These are phyloP conservation scores for Nakazawaea holstii DNA, from an alignment of 805 yeast genomes.

Conservation along the genomic window DNA sequence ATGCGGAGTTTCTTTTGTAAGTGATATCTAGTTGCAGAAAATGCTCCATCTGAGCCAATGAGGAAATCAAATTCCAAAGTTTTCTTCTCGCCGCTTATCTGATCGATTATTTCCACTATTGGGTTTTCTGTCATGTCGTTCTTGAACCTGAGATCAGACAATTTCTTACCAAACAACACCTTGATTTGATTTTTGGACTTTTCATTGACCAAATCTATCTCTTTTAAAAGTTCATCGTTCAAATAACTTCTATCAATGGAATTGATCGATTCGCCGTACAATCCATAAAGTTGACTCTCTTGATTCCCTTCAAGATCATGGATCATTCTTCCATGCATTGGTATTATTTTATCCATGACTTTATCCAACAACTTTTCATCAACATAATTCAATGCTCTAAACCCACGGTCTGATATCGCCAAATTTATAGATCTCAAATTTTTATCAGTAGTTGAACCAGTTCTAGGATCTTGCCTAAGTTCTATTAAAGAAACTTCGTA, in stretches of 20 bases:
- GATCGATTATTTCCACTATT: constrained; percentile 10
- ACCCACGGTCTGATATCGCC: constrained; percentile 85
- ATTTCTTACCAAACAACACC: constrained; percentile 51
- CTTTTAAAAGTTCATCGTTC: constrained; percentile 61
- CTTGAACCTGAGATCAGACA: constrained; percentile 35
- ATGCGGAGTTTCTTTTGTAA: constrained; percentile 62
- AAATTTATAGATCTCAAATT: constrained; percentile 71
- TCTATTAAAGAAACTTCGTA: constrained; percentile 71
- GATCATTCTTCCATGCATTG: constrained; percentile 89
- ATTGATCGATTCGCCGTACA: constrained; percentile 78
- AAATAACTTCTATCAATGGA: constrained; percentile 75
- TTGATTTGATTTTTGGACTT: constrained; percentile 23
- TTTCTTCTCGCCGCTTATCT: not conserved
- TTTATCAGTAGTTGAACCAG: constrained; percentile 23
- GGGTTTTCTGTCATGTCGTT: constrained; percentile 10
- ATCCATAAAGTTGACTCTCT: constrained; percentile 70
- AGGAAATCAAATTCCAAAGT: constrained; percentile 45
- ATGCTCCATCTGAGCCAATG: constrained; percentile 85
- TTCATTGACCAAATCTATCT: constrained; percentile 42
- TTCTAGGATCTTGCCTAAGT: constrained; percentile 62
- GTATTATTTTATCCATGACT: constrained; percentile 59
- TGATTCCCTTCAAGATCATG: constrained; percentile 63
- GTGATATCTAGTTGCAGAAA: constrained; percentile 65
- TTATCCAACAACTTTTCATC: constrained; percentile 52
- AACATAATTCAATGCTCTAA: constrained; percentile 58